phyloP scores from a whole-genome alignment of 2,329 filamentous ascomycete genomes.

The Sclerotinia borealis region DNA sequence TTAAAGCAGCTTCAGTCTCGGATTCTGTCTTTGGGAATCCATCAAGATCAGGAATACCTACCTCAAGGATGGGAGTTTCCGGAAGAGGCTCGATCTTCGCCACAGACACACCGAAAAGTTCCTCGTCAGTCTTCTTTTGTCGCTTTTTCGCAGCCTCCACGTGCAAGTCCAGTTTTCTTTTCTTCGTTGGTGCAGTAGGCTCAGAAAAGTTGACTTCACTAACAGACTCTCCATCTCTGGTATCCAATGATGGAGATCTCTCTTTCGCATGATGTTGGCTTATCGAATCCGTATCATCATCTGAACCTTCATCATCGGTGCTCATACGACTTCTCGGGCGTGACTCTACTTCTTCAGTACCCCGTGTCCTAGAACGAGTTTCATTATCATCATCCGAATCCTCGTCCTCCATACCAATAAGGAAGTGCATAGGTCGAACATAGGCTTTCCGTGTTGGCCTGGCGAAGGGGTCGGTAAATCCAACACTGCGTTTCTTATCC shows the following conservation, averaged over 20 bases:
- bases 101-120: slow-evolving; percentile 63
- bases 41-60: slow-evolving; percentile 43
- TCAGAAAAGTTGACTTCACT: slow-evolving; percentile 69
- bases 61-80: slow-evolving; percentile 37
- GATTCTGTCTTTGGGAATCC: slow-evolving; percentile 44
- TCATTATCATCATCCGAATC: slow-evolving; percentile 81
- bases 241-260: slow-evolving; percentile 36
- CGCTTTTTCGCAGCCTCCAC: slow-evolving; percentile 69
- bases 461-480: slow-evolving; percentile 62
- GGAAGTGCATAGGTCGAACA: slow-evolving; percentile 69
- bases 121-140: slow-evolving; percentile 74
- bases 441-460: slow-evolving; percentile 60
- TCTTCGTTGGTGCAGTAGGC: slow-evolving; percentile 47
- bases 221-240: slow-evolving; percentile 57
- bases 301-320: slow-evolving; percentile 47
- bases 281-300: slow-evolving; percentile 26
- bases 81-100: slow-evolving; percentile 45
- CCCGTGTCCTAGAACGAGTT: slow-evolving; percentile 58
- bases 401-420: slow-evolving; percentile 59
- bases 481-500: slow-evolving; percentile 50
- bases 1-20: slow-evolving; percentile 39
- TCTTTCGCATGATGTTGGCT: slow-evolving; percentile 17
- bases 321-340: slow-evolving; percentile 70
- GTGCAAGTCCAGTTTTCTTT: slow-evolving; percentile 68
- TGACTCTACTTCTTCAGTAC: slow-evolving; percentile 82